These are phyloP conservation scores for Iris macrosiphon DNA, from an alignment of 106 monocot genomes.

Conservation along the genomic window DNA sequence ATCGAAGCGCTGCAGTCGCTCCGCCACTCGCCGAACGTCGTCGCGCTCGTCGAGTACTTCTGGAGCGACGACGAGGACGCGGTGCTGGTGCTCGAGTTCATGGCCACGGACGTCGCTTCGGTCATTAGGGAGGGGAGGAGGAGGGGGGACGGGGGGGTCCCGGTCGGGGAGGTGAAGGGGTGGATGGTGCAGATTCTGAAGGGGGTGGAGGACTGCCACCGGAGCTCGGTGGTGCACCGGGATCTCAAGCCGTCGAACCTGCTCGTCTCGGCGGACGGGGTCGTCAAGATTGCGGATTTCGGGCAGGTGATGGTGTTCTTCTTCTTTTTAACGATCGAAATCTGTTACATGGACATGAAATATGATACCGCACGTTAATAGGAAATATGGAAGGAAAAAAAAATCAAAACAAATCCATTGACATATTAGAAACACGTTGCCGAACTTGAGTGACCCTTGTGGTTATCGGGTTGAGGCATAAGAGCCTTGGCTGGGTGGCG, in stretches of 20 bases:
- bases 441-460: no score
- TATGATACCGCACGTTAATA: no score
- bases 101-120: conserved; percentile 42
- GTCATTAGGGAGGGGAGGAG: conserved; percentile 53
- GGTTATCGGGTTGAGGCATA: no score
- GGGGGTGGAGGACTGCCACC: conserved; percentile 47
- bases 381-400: no score
- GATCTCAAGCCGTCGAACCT: conserved; percentile 74
- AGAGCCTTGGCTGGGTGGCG: no score
- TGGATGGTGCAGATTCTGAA: conserved; percentile 62
- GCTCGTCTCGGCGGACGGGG: conserved; percentile 36
- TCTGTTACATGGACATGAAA: no score
- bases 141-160: conserved; percentile 29
- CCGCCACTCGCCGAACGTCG: conserved; percentile 51
- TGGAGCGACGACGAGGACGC: conserved; percentile 75
- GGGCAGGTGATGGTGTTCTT: conserved; percentile 37
- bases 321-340: no score
- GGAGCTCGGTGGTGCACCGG: conserved; percentile 39
- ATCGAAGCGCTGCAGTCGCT: conserved; percentile 70
- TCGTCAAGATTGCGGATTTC: conserved; percentile 68
- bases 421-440: no score
- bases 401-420: no score
- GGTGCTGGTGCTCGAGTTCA: conserved; percentile 63
- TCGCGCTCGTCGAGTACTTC: conserved; percentile 75
- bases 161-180: conserved; percentile 49